phyloP scores from a whole-genome alignment of 2,329 filamentous ascomycete species.

The Fusarium xyrophilum region DNA sequence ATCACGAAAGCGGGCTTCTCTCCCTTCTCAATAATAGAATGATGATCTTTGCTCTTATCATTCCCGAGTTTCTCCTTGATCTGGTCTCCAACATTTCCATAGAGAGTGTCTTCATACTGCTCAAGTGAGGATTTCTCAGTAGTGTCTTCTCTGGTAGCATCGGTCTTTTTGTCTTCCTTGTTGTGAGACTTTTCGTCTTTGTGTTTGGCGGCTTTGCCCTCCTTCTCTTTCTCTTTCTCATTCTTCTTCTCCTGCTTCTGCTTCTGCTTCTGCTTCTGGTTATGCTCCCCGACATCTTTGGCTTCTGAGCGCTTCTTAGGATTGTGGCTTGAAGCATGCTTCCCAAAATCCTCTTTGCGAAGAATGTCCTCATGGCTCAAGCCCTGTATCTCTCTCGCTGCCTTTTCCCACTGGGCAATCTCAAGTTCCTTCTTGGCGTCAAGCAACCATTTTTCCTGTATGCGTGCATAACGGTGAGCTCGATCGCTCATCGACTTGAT shows the following conservation, averaged over 20 bases:
- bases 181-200: neutral
- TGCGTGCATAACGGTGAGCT: neutral
- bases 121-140: neutral
- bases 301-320: neutral
- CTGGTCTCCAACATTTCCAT: neutral
- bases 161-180: neutral
- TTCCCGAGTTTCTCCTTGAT: neutral
- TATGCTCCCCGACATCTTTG: neutral
- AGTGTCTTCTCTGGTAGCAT: neutral
- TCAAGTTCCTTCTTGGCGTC: neutral
- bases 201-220: neutral
- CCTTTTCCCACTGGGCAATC: neutral
- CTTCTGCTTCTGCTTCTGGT: neutral
- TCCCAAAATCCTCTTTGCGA: neutral
- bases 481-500: neutral
- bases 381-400: neutral
- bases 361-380: neutral
- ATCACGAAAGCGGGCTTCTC: neutral
- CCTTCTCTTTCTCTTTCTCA: neutral
- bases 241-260: neutral
- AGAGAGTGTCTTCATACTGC: slow-evolving; percentile 16
- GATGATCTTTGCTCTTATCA: neutral
- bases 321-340: neutral
- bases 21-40: no score
- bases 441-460: neutral